Evolutionary conservation across 1,284 basidiomycete species (phyloP), one percentile per base, ranked within the genome.

Genomic region (Ustilago vetiveriae): DNA sequence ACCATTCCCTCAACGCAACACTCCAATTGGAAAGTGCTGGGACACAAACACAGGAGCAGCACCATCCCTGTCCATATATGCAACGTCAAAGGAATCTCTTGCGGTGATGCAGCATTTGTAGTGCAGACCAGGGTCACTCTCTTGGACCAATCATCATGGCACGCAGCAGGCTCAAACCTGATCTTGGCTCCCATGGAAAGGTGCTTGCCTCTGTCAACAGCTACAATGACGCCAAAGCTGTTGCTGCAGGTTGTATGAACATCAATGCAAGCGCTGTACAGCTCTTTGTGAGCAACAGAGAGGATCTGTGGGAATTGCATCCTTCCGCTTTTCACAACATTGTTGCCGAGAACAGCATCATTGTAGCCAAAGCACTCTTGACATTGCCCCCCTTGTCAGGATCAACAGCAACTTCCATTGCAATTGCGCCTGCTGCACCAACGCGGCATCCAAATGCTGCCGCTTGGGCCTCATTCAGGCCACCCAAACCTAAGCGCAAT

Each of bases 231-330:
- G 54, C 55, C 19, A 51, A 53, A 19, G n/a, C 26, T 4, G 58
- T 69, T 6, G 60, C 66, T 29, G 59, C 59, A n/a, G 36, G 49
- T 22, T 55, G 66, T 22, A 45, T 69, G 38, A 36, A 45, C 11
- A 44, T 53, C 26, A 32, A 47, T 2, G n/a, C 35, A 23, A 36
- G 29, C 16, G 33, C 23, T 4, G 55, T 68, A 4, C 65, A 58
- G 43, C 58, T 68, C 30, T 68, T 53, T 23, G 58, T 68, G 1
- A 52, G 54, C 33, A 58, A 68, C 17, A 58, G 60, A 5, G 43
- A 55, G n/a, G 66, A 69, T 11, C 60, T 69, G 3, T 69, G 66
- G 66, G 66, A 69, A 44, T 41, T 69, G 1, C 58, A 63, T 41
- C 59, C 59, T 0, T 69, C 58, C 16, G 66, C 66, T 7, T 69